Percentiles rank a stretch among this genome's conserved stretches.
These are phyloP conservation scores for Phytophthora melonis DNA, from an alignment of 352 stramenopile species.

Conservation along the genomic window DNA sequence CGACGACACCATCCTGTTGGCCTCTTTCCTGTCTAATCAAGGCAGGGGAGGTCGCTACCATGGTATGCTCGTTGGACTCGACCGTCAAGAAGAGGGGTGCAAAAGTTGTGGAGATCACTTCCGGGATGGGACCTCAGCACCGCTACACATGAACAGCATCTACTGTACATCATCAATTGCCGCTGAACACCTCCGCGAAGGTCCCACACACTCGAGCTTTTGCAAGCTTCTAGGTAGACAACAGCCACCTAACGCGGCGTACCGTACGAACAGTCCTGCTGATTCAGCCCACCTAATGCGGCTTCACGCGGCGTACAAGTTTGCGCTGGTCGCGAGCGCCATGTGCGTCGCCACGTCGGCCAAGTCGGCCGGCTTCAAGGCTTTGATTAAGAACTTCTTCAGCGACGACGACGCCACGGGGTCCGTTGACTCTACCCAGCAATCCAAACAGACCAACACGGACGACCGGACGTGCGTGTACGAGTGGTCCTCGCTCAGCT, in stretches of 20 bases:
- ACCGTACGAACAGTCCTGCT: background rate
- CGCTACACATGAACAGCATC: background rate
- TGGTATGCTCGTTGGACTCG: background rate
- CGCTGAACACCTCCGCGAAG: background rate
- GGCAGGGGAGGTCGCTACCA: slow-evolving; percentile 5
- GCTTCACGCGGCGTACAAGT: slow-evolving; percentile 10
- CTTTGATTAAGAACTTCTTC: slow-evolving; percentile 37
- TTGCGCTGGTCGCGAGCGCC: slow-evolving; percentile 28
- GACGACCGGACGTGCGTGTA: slow-evolving; percentile 56
- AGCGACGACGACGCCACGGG: slow-evolving; percentile 30
- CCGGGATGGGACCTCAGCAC: slow-evolving; percentile 18
- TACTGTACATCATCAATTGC: background rate
- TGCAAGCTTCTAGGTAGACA: slow-evolving; percentile 13
- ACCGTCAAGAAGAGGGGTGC: background rate
- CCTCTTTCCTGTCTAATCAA: slow-evolving; percentile 26
- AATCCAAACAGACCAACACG: slow-evolving; percentile 18
- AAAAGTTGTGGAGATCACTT: slow-evolving; percentile 10
- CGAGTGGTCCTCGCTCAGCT: slow-evolving; percentile 40
- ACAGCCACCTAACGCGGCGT: background rate
- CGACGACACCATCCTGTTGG: slow-evolving; percentile 18
- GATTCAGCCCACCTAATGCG: slow-evolving; percentile 11
- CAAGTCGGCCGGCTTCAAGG: slow-evolving; percentile 7
- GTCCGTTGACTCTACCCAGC: background rate
- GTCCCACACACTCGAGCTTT: slow-evolving; percentile 26
- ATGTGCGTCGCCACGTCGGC: slow-evolving; percentile 26